Base-by-base conservation (phyloP, 495 filamentous ascomycete genomes). In the Daldinia vernicosa region DNA sequence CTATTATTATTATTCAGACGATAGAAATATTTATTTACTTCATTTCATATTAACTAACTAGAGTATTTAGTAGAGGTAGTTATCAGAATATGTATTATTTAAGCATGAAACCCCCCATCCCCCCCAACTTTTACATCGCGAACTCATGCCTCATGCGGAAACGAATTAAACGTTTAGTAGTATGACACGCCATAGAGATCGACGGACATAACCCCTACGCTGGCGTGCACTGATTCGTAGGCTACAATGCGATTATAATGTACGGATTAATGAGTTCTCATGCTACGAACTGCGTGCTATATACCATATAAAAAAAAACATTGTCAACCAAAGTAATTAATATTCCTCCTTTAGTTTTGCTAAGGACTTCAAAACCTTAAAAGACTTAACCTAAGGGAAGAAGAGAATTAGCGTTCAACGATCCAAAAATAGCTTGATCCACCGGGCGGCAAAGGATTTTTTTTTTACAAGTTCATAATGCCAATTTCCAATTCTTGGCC, bases 141-240 rank as follows among this genome's bases (percentile, higher is more conserved):
- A 64, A 68, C 54, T 72, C 60, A 72, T 72, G 37, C 69, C 63
- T 63, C 39, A 69, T 68, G 55, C 56, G 56, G 70, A 47, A 67
- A 62, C 53, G 33, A 27, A 69, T 35, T 55, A 56, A 53, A 60
- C 50, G 65, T 60, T 40, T 66, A 15, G 28, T 43, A 68, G 56
- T 69, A 69, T 62, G 70, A 72, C 70, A 72, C 70, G 65, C 65
- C 70, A 59, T 65, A 52, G 60, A 72, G 60, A 68, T 69, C 60
- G 43, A 60, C 65, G 52, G 60, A 66, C 57, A 65, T 66, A 66
- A 40, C 58, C 22, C 55, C 32, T 66, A 68, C 65, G 70, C 61
- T 72, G 70, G 65, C 70, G 50, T 28, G 56, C 54, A 61, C 7
- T 69, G 70, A 72, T 72, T 72, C 70, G 70, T 43, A 47, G 58